Percentiles rank a stretch among this genome's conserved stretches.
These are phyloP conservation scores for Capsella bursapastoris DNA, from an alignment of 345 rosid genomes.

Conservation along the genomic window DNA sequence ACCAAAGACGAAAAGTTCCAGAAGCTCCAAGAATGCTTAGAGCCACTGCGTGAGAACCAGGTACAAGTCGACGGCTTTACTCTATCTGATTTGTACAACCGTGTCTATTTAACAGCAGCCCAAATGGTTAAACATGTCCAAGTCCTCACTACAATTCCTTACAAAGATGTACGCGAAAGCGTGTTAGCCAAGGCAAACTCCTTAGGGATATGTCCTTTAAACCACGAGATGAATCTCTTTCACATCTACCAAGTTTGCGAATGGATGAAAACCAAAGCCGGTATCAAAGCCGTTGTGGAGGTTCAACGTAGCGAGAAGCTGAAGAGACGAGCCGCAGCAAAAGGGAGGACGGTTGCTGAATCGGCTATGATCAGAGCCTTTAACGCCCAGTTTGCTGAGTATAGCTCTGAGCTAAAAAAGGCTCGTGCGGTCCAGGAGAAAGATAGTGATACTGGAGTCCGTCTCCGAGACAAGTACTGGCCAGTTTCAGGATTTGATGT, in stretches of 20 bases:
- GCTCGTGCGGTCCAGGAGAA: not conserved
- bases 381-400: slow-evolving; percentile 21
- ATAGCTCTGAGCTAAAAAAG: slow-evolving; percentile 8
- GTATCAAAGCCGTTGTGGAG: slow-evolving; percentile 17
- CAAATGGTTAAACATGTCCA: slow-evolving; percentile 22
- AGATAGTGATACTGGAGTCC: not conserved
- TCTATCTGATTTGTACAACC: not conserved
- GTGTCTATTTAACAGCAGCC: not conserved
- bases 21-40: not conserved
- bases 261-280: slow-evolving; percentile 31
- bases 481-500: slow-evolving; percentile 11
- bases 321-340: not conserved
- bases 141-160: slow-evolving; percentile 33
- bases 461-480: slow-evolving; percentile 17
- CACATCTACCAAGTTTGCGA: slow-evolving; percentile 15
- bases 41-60: slow-evolving; percentile 2
- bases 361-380: slow-evolving; percentile 23
- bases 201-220: slow-evolving; percentile 10
- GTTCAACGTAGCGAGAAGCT: slow-evolving; percentile 28
- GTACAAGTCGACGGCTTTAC: slow-evolving; percentile 2
- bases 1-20: not conserved
- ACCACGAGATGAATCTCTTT: slow-evolving; percentile 15
- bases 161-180: slow-evolving; percentile 26
- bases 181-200: slow-evolving; percentile 22
- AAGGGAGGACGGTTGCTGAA: slow-evolving; percentile 28